phyloP scores from a whole-genome alignment of 352 stramenopile genomes.

The Hyaloperonospora arabidopsidis region DNA sequence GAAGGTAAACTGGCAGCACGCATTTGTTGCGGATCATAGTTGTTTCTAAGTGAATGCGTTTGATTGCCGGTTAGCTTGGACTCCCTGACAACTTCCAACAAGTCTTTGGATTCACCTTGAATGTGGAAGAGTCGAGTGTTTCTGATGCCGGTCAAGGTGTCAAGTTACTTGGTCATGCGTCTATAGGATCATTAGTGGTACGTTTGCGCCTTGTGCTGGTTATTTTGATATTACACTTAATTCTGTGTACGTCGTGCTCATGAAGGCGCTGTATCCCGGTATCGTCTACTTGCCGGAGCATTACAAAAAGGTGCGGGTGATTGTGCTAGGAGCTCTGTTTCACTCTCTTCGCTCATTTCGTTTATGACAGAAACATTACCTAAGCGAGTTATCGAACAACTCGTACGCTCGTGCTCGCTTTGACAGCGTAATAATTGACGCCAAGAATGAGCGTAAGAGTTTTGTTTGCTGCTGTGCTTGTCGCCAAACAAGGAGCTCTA shows the following conservation, averaged over 20 bases:
- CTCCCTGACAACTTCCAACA: constrained; percentile 42
- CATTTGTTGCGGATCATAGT: not conserved
- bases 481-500: not conserved
- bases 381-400: constrained; percentile 71
- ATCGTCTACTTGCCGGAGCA: constrained; percentile 81
- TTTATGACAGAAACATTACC: constrained; percentile 32
- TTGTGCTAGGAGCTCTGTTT: not conserved
- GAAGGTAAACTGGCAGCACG: constrained; percentile 9
- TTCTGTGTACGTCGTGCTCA: not conserved
- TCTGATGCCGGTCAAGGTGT: constrained; percentile 59
- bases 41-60: constrained; percentile 4
- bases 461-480: not conserved
- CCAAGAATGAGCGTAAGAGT: constrained; percentile 60
- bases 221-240: not conserved
- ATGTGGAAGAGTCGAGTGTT: constrained; percentile 60
- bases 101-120: constrained; percentile 62
- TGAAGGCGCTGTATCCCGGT: constrained; percentile 64
- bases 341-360: not conserved
- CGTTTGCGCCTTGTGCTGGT: constrained; percentile 6
- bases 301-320: constrained; percentile 58
- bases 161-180: constrained; percentile 47
- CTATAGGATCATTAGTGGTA: constrained; percentile 71
- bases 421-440: constrained; percentile 83
- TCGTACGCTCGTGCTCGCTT: constrained; percentile 70
- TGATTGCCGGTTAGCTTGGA: constrained; percentile 16